Evolutionary conservation across 805 yeast genomes (phyloP), one percentile per base, ranked within the genome.

Genomic region (Schwanniomyces yamadae): DNA sequence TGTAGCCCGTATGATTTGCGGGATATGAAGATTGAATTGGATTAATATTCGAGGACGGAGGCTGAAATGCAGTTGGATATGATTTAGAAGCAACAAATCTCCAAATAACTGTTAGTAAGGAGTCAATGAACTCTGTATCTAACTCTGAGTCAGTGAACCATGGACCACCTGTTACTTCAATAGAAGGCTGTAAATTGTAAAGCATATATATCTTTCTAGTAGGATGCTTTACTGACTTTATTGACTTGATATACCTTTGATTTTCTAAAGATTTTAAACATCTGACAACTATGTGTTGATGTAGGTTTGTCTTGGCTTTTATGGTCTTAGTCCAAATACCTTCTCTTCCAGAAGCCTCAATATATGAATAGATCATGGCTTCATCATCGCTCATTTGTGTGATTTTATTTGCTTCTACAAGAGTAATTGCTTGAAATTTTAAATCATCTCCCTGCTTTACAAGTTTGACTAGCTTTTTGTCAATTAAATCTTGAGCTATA

Each of bases 121-220:
- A 79, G 46, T 87, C 91, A 40, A 93, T 90, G 52, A 93, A 93
- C 59, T 91, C 98, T 3, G 88, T 80, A 56, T 93, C 99, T 39
- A 93, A 71, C 60, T 93, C 98, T 23, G 90, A 80, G 56, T 93
- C 99, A 0, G 97, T 89, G 56, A 90, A 93, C 99, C 99, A 93
- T 4, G 98, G 98, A 4, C 99, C 99, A 45, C 99, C 99, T 0
- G 98, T 93, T 24, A 93, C 93, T 47, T 91, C 98, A 21, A 87
- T 82, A 3, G 95, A 84, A 4, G 99, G 99, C 56, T 89, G 96
- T 46, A 93, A 67, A 54, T 87, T 82, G 57, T 90, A 91, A 36
- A 93, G 71, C 98, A 93, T 93, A 61, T 91, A 95, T 22, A 93
- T 91, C 54, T 93, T 93, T 46, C 99, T 75, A 1, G 97, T 91